Evolutionary conservation across 768 basidiomycete genomes (phyloP), one percentile per base, ranked within the genome.

Genomic region (Galerina sulciceps): DNA sequence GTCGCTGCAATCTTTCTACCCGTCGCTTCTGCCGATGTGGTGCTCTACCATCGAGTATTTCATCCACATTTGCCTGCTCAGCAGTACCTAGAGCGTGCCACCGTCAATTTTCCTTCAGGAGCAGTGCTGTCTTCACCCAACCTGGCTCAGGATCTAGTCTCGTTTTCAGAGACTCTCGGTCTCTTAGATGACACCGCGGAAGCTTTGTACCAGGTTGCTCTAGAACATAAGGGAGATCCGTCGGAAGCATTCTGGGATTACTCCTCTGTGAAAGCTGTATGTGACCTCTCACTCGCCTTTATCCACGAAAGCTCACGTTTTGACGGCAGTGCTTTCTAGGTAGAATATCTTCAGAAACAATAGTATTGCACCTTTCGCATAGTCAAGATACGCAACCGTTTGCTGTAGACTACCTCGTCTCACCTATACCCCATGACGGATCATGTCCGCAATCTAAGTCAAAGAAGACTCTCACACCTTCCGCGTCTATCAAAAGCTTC

Each of bases 381-480:
- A 61, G 66, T 20, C 67, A 75, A 14, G 76, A 72, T 22, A 73
- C 76, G 44, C 69, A 70, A 53, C 86, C 88, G n/a, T 85, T 83
- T 68, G 83, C 87, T 44, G 66, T 93, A 53, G 87, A 91, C 68
- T 89, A 92, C 69, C 90, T 89, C 64, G 76, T 92, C 20, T 80
- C 80, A 36, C 85, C 90, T 34, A 76, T 85, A 42, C 83, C 88
- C n/a, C 84, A 81, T 67, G 81, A 89, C 66, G 91, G 89, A 57
- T 72, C 84, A 38, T 94, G 92, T 68, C 85, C 83, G 6, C 67
- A 69, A 51, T 61, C 66, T 53, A 74, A 67, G 55, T 62, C 66
- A 37, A 68, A 70, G 37, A 67, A 68, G 56, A 57, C 53, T 45
- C 49, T 55, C 47, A 49, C 63, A 18, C 41, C 59, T 38, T 34